phyloP scores from a whole-genome alignment of 257 asterid species.

The Eustoma russellianum region DNA sequence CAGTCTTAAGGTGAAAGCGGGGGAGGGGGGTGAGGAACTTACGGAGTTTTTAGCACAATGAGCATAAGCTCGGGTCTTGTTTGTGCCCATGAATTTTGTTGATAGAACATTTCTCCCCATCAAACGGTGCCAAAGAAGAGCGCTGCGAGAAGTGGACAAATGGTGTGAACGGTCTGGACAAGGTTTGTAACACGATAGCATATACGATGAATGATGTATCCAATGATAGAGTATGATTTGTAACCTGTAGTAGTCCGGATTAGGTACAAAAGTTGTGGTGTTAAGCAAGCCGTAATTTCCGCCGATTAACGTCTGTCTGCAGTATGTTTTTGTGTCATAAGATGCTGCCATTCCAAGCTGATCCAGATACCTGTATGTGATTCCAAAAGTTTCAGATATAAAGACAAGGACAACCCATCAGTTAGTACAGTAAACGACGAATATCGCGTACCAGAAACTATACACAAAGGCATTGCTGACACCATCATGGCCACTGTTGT shows the following conservation, averaged over 20 bases:
- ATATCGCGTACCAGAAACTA: constrained; percentile 69
- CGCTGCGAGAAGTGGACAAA: constrained; percentile 27
- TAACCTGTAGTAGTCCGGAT: constrained; percentile 89
- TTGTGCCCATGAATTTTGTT: constrained; percentile 42
- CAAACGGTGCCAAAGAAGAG: constrained; percentile 87
- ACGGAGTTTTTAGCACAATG: constrained; percentile 75
- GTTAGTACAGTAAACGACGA: too few species aligned
- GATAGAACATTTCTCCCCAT: constrained; percentile 63
- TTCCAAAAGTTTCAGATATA: not conserved
- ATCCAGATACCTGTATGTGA: constrained; percentile 59
- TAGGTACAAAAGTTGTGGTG: constrained; percentile 58
- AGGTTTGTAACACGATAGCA: too few species aligned
- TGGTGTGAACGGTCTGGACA: too few species aligned
- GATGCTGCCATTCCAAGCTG: constrained; percentile 64
- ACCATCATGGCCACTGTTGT: constrained; percentile 53
- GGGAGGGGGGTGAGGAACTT: too few species aligned
- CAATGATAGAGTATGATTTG: not conserved
- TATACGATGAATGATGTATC: not conserved
- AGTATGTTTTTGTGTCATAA: constrained; percentile 60
- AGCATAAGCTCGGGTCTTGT: constrained; percentile 59
- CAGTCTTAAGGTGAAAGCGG: too few species aligned
- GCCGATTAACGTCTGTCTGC: constrained; percentile 74
- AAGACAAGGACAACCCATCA: too few species aligned
- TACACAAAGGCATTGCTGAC: constrained; percentile 64
- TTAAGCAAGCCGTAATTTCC: constrained; percentile 85